Evolutionary conservation across 2,329 filamentous ascomycete genomes (phyloP).

Genomic region (Myriosclerotinia duriaeana): DNA sequence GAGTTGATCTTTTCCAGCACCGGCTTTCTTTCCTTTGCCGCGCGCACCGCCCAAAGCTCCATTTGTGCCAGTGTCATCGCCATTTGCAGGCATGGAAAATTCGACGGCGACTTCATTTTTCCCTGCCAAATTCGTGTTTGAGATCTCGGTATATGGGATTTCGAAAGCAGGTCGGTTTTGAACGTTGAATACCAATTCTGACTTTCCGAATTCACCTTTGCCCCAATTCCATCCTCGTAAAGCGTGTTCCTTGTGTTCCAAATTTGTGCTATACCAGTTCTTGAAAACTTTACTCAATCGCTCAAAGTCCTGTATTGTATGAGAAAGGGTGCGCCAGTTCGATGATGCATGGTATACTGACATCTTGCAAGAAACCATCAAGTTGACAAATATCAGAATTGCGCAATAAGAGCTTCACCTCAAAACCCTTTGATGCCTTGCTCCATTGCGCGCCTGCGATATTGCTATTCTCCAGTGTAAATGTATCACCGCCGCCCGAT

Average conservation of each 20-base stretch:
- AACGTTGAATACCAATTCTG: constrained; percentile 93
- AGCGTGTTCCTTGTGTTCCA: constrained; percentile 92
- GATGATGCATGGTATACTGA: constrained; percentile 37
- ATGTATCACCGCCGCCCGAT: constrained; percentile 80
- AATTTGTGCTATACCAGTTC: constrained; percentile 92
- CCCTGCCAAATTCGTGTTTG: constrained; percentile 94
- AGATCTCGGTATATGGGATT: constrained; percentile 94
- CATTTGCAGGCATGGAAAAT: constrained; percentile 74
- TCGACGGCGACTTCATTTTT: constrained; percentile 98
- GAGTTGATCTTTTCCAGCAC: constrained; percentile 84
- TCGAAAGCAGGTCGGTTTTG: constrained; percentile 96
- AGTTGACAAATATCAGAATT: constrained; percentile 86
- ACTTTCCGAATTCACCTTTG: constrained; percentile 94
- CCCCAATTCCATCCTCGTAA: constrained; percentile 99
- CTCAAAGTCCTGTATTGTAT: constrained; percentile 69
- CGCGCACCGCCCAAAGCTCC: constrained; percentile 70
- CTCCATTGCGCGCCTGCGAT: constrained; percentile 92
- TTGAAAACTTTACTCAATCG: constrained; percentile 91
- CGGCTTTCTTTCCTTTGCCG: constrained; percentile 82
- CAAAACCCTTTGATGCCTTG: constrained; percentile 85
- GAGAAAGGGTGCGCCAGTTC: constrained; percentile 22
- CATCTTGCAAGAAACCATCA: constrained; percentile 90
- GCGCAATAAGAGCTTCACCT: constrained; percentile 86
- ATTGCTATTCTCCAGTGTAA: constrained; percentile 85
- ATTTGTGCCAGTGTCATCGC: constrained; percentile 70